Evolutionary conservation across 495 filamentous ascomycete genomes (phyloP).

Genomic region (Xylaria bambusicola): DNA sequence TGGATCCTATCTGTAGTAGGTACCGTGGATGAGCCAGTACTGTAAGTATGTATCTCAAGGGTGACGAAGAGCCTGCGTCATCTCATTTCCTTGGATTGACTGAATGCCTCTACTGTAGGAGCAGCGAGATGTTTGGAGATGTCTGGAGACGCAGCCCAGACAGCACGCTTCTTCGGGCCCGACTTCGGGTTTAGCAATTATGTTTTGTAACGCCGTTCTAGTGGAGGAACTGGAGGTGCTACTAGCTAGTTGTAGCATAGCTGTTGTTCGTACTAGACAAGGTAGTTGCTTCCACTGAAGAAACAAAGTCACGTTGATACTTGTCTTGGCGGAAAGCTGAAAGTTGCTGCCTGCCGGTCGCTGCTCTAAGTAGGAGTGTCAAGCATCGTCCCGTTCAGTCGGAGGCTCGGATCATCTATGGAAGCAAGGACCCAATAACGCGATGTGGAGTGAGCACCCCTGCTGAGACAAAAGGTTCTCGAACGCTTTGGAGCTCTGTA

Average conservation of each 20-base stretch:
- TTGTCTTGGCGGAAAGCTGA: conserved; percentile 1
- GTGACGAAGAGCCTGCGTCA: too few relatives aligned
- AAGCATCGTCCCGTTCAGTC: background rate
- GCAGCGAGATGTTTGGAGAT: too few relatives aligned
- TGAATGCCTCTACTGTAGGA: too few relatives aligned
- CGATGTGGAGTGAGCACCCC: background rate
- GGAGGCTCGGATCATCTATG: background rate
- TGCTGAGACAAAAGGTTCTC: conserved; percentile 6
- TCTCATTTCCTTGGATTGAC: too few relatives aligned
- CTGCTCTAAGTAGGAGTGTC: background rate
- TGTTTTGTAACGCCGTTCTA: too few relatives aligned
- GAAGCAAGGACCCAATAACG: conserved; percentile 10
- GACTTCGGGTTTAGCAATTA: background rate
- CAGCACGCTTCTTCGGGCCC: too few relatives aligned
- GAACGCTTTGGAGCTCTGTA: conserved; percentile 12
- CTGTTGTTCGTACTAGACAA: background rate
- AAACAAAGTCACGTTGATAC: background rate
- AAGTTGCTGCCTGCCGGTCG: conserved; percentile 9
- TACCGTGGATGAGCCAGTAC: too few relatives aligned
- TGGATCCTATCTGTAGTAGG: too few relatives aligned
- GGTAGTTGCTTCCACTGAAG: background rate
- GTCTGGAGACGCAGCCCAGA: too few relatives aligned
- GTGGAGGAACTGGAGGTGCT: background rate
- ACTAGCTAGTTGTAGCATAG: too few relatives aligned
- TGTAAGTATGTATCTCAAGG: too few relatives aligned